These are phyloP conservation scores for Blastobotrys illinoisensis DNA, from an alignment of 1,139 yeast species.

Conservation along the genomic window DNA sequence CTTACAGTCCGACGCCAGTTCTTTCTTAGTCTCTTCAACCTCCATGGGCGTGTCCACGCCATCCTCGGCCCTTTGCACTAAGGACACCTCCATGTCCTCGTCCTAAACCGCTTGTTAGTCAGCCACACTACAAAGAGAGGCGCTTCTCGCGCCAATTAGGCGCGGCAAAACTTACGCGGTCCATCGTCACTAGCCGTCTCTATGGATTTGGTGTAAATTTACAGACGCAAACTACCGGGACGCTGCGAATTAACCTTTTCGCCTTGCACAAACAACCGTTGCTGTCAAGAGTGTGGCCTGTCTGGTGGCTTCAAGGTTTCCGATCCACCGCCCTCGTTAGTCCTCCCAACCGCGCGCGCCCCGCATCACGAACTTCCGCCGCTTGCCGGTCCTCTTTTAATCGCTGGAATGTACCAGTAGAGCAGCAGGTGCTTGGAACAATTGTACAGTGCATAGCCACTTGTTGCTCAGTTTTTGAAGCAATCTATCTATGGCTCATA, in stretches of 20 bases:
- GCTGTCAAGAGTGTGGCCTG: neutral
- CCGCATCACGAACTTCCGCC: neutral
- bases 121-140: neutral
- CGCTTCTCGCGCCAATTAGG: neutral
- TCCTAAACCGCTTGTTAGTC: neutral
- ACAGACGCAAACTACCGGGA: neutral
- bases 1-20: neutral
- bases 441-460: no score
- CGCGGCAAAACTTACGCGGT: neutral
- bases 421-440: no score
- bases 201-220: neutral
- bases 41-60: neutral
- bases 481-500: no score
- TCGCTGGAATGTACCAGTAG: no score
- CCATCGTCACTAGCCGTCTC: neutral
- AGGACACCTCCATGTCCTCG: neutral
- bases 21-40: neutral
- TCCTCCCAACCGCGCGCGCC: neutral
- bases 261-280: neutral
- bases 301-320: neutral
- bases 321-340: neutral
- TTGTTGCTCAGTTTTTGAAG: no score
- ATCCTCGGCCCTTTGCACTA: neutral
- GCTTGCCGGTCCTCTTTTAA: no score
- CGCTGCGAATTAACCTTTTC: neutral